phyloP scores from a whole-genome alignment of 129 eudicot genomes.

The Saposhnikovia divaricata region DNA sequence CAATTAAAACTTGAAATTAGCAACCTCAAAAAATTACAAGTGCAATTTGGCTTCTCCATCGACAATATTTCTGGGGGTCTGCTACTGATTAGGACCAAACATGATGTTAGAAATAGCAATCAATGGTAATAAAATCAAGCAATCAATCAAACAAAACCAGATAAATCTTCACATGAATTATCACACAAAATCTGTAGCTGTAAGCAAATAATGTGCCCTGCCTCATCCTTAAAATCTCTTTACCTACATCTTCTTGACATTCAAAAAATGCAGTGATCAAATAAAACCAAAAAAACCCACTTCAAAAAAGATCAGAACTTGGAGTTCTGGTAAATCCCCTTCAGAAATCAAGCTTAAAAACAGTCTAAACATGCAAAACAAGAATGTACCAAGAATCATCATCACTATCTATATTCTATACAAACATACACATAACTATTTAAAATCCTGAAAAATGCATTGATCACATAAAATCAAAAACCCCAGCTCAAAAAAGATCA shows the following conservation, averaged over 20 bases:
- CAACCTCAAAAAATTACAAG: not conserved
- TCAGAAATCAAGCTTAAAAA: not conserved
- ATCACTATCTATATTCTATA: no score
- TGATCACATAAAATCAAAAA: slow-evolving; percentile 5
- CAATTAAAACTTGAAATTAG: no score
- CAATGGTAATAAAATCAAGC: not conserved
- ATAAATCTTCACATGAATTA: not conserved
- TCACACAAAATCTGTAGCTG: not conserved
- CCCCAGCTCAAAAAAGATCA: not conserved
- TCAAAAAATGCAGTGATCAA: not conserved
- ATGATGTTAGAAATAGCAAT: not conserved
- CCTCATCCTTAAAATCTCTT: no score
- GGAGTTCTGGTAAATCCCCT: not conserved
- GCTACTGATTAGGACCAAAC: not conserved
- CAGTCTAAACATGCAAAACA: not conserved
- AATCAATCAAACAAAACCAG: not conserved
- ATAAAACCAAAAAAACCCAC: not conserved
- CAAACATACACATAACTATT: no score
- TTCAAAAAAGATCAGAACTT: not conserved
- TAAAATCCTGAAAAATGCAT: not conserved
- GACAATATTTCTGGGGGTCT: not conserved
- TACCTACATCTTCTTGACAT: no score
- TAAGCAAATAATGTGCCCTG: not conserved
- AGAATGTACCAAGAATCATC: not conserved
- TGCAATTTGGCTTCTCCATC: not conserved